Conservation (phyloP, 768 basidiomycete species). For the Mycena belliarum region DNA sequence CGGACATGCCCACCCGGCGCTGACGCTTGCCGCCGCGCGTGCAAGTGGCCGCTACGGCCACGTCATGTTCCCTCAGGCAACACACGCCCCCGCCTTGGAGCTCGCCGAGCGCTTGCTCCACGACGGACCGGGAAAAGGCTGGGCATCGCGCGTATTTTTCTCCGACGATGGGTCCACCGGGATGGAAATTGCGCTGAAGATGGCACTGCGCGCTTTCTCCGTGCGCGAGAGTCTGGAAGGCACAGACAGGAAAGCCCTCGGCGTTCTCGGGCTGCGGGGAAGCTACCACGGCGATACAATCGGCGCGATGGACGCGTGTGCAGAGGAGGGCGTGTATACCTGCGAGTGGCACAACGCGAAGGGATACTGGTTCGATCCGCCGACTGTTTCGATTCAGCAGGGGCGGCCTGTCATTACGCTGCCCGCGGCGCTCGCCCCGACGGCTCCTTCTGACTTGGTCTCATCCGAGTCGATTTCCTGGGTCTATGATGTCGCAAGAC, state of each 20-base stretch:
- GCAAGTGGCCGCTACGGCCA: constrained; percentile 95
- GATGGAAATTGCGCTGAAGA: constrained; percentile 97
- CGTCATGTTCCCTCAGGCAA: constrained; percentile 92
- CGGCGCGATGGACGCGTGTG: constrained; percentile 38
- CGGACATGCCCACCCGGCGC: constrained; percentile 75
- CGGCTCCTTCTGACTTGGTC: constrained; percentile 26
- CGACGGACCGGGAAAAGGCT: constrained; percentile 80
- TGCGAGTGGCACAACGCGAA: constrained; percentile 96
- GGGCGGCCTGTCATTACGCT: constrained; percentile 57
- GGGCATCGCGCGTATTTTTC: constrained; percentile 91
- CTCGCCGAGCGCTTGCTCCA: constrained; percentile 79
- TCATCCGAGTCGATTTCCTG: constrained; percentile 50
- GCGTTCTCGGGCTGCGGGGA: constrained; percentile 84
- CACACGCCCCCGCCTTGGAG: constrained; percentile 80
- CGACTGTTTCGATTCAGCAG: constrained; percentile 66
- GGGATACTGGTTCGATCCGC: constrained; percentile 93
- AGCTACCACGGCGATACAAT: constrained; percentile 99
- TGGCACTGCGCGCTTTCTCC: constrained; percentile 81
- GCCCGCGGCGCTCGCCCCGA: constrained; percentile 47
- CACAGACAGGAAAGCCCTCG: constrained; percentile 52
- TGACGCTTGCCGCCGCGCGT: constrained; percentile 84
- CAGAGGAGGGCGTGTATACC: constrained; percentile 83
- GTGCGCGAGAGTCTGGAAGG: constrained; percentile 39
- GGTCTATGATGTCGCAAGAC: constrained; percentile 69
- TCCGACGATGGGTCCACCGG: constrained; percentile 95